These are phyloP conservation scores for Aureobasidium sp. DNA, from an alignment of 2,329 filamentous ascomycete species.

Conservation along the genomic window DNA sequence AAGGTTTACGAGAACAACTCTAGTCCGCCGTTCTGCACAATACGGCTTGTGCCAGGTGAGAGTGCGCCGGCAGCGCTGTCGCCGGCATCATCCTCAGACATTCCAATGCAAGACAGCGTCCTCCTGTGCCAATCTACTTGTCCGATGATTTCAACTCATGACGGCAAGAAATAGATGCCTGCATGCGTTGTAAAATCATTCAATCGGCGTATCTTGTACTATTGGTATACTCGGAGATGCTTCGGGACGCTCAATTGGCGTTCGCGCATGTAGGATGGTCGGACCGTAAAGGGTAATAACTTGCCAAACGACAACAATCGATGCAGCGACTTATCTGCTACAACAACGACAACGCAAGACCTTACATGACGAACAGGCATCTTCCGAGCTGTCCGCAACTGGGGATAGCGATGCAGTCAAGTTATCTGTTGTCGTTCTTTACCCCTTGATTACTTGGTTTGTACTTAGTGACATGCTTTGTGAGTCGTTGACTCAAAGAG, in stretches of 20 bases:
- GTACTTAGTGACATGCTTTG: too few relatives aligned
- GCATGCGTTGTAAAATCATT: not conserved
- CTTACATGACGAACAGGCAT: too few relatives aligned
- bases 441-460: too few relatives aligned
- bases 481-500: too few relatives aligned
- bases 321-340: too few relatives aligned
- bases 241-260: too few relatives aligned
- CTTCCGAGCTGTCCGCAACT: too few relatives aligned
- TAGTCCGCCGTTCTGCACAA: not conserved
- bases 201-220: not conserved
- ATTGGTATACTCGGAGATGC: not conserved
- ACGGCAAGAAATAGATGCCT: not conserved
- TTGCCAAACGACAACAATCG: not conserved
- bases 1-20: not conserved
- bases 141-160: too few relatives aligned
- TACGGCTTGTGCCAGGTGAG: not conserved
- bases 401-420: too few relatives aligned
- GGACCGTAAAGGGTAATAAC: not conserved
- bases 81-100: too few relatives aligned
- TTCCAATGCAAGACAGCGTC: not conserved
- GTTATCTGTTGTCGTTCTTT: too few relatives aligned
- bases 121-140: not conserved
- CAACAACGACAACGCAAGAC: not conserved
- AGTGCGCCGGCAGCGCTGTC: not conserved
- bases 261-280: not conserved